Evolutionary conservation across 2,329 filamentous ascomycete genomes (phyloP), one percentile per base, ranked within the genome.

Genomic region (Pseudopithomyces maydicus): DNA sequence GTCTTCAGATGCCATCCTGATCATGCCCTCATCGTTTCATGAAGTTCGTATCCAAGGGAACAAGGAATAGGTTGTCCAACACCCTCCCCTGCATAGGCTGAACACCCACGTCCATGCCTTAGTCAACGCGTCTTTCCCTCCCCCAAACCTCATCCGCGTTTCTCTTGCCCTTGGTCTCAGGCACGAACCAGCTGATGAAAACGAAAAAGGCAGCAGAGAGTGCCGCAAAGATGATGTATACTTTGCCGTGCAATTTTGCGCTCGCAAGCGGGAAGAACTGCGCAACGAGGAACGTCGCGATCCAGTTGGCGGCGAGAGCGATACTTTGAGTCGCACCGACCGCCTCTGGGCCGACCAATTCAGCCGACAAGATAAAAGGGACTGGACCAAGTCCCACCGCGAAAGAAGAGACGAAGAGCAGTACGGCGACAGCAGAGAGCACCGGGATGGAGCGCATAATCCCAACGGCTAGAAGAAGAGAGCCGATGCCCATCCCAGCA

Each of bases 181-280:
- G 94, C 17, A 98, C 91, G 45, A 81, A 85, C 78, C 82, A 85
- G 8, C 81, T 80, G 22, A 97, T 88, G 73, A 97, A 97, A 0
- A 83, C 58, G 1, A 86, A 89, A 54, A 89, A 90, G 1, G 89
- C 66, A 0, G 81, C 80, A 0, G 92, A 92, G 58, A 96, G 78
- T 0, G 74, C 88, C 0, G 92, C 88, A 75, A 99, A 99, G n/a
- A 97, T 82, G 72, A 95, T 96, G 73, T 96, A 99, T 0, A 95
- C 90, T 80, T 89, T 90, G 1, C 94, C 93, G 2, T 88, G 93
- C 50, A 97, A 78, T 3, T 84, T 85, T 42, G 86, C 85, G 71
- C 96, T 96, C 58, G 96, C 76, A 19, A 97, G 84, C 0, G 95
- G 94, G 80, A 99, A 97, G 78, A 97, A 96, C 68, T 97, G 92